These are phyloP conservation scores for Trypanosoma lewisi DNA, from an alignment of 208 protist species.

Conservation along the genomic window DNA sequence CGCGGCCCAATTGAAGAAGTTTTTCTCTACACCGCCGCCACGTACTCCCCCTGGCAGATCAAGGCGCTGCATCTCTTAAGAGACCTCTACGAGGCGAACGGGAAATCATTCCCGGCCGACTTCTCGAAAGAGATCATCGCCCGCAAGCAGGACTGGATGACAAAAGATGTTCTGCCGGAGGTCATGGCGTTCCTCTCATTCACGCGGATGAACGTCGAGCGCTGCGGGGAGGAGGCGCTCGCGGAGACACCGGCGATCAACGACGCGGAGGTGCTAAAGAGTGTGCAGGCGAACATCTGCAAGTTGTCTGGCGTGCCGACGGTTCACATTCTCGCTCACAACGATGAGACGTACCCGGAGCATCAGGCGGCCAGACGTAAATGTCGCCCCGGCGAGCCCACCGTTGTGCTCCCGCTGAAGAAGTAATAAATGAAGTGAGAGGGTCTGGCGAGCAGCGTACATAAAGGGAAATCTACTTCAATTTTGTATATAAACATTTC, in stretches of 20 bases:
- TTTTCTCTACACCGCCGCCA: slow-evolving; percentile 65
- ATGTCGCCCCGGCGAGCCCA: slow-evolving; percentile 71
- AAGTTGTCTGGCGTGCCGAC: slow-evolving; percentile 62
- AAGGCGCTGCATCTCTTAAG: slow-evolving; percentile 71
- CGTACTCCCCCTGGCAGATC: slow-evolving; percentile 75
- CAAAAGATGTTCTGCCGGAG: slow-evolving; percentile 77
- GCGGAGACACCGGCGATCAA: slow-evolving; percentile 60
- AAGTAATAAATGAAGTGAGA: slow-evolving; percentile 15
- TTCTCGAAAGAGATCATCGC: slow-evolving; percentile 69
- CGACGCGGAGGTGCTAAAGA: slow-evolving; percentile 53
- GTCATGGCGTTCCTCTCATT: slow-evolving; percentile 91
- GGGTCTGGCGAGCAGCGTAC: neutral
- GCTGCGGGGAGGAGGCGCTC: slow-evolving; percentile 78
- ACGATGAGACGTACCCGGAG: slow-evolving; percentile 61
- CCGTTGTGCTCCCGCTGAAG: slow-evolving; percentile 50
- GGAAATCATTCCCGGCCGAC: slow-evolving; percentile 58
- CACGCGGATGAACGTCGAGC: slow-evolving; percentile 73
- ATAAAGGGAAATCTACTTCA: neutral
- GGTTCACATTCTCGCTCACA: slow-evolving; percentile 43
- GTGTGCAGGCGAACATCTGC: slow-evolving; percentile 49
- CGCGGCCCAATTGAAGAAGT: slow-evolving; percentile 56
- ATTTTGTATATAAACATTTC: too few species aligned
- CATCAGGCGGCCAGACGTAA: slow-evolving; percentile 70
- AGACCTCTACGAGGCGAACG: slow-evolving; percentile 51
- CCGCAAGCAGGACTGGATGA: slow-evolving; percentile 52